Percentiles rank a stretch among this genome's conserved stretches.
phyloP scores from a whole-genome alignment of 306 rosid species.

The Astragalus membranaceus region DNA sequence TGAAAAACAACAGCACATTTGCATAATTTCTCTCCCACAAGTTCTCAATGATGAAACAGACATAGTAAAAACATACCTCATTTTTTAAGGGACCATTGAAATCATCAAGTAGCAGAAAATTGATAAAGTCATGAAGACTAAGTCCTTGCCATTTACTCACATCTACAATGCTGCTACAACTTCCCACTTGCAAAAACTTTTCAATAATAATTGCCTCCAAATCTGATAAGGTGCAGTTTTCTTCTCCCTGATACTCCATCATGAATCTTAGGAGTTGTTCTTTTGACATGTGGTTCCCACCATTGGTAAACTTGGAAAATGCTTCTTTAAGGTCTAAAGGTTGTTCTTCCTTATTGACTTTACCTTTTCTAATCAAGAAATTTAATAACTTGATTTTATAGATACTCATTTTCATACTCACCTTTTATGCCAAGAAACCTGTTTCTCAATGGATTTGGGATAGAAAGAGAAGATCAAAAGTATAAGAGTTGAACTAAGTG shows the following conservation, averaged over 20 bases:
- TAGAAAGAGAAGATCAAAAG: too few relatives aligned
- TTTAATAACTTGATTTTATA: conserved; percentile 40
- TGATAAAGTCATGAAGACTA: conserved; percentile 40
- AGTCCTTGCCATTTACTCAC: conserved; percentile 15
- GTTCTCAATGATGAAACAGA: background rate
- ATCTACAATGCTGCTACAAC: background rate
- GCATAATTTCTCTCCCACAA: background rate
- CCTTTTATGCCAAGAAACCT: background rate
- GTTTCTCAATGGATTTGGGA: background rate
- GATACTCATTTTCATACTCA: background rate
- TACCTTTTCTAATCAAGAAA: conserved; percentile 49
- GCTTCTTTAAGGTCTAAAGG: conserved; percentile 54
- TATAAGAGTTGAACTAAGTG: too few relatives aligned
- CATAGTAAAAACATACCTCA: conserved; percentile 34
- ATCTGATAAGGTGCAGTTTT: conserved; percentile 26
- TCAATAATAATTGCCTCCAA: conserved; percentile 36
- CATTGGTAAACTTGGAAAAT: conserved; percentile 45
- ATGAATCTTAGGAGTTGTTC: conserved; percentile 57
- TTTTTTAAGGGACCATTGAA: conserved; percentile 49
- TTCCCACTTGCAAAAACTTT: conserved; percentile 29
- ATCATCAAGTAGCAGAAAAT: conserved; percentile 48
- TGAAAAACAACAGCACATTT: background rate
- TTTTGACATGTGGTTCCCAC: conserved; percentile 31
- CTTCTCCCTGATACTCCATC: conserved; percentile 58
- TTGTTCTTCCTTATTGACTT: conserved; percentile 34